Conservation (phyloP, 2,329 filamentous ascomycete genomes). For the Elsinoe australis region DNA sequence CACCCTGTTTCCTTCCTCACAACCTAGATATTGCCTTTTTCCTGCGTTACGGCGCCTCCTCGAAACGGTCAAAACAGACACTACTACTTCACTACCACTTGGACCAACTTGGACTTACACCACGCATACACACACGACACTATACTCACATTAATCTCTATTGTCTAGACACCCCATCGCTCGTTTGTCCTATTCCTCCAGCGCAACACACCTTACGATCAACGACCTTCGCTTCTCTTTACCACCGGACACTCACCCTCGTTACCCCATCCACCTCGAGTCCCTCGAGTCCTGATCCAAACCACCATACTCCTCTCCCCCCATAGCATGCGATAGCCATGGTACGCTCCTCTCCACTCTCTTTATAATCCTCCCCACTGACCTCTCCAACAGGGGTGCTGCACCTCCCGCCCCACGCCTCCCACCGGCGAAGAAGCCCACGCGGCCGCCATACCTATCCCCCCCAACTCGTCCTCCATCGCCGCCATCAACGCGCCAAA, state of each 20-base stretch:
- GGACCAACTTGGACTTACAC: neutral
- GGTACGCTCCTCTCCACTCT: neutral
- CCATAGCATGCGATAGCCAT: neutral
- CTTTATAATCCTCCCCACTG: neutral
- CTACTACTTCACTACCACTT: no score
- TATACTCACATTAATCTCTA: neutral
- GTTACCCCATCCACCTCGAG: no score
- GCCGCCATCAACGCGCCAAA: slow-evolving; percentile 16
- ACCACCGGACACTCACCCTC: no score
- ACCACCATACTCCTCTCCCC: neutral
- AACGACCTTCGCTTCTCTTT: no score
- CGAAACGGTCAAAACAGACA: no score
- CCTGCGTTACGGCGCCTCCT: no score
- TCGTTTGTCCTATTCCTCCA: neutral
- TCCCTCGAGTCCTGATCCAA: neutral
- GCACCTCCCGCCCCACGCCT: slow-evolving; percentile 18
- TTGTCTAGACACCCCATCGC: neutral
- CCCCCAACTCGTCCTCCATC: slow-evolving; percentile 17
- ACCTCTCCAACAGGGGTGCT: slow-evolving; percentile 17
- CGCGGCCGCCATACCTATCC: slow-evolving; percentile 14
- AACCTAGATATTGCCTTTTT: no score
- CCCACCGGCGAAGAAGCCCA: slow-evolving; percentile 10
- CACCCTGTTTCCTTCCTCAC: no score
- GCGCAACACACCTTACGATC: no score
- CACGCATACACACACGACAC: neutral